These are phyloP conservation scores for Chaetomium tenue DNA, from an alignment of 495 filamentous ascomycete species.

Conservation along the genomic window DNA sequence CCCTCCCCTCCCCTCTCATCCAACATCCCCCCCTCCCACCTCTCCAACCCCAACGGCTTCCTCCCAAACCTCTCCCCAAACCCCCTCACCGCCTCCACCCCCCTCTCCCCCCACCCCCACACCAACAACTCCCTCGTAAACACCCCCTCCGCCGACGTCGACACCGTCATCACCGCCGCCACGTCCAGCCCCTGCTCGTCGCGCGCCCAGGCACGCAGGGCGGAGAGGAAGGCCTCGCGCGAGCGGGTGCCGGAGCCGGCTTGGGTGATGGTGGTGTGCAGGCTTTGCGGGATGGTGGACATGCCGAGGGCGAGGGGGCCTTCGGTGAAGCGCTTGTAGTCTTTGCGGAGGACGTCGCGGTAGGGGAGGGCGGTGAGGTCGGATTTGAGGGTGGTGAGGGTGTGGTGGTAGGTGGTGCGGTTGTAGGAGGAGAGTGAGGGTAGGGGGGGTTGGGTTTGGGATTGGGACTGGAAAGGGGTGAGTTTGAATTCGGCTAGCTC, in stretches of 20 bases:
- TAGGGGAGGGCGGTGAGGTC: slow-evolving; percentile 65
- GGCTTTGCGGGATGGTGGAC: slow-evolving; percentile 65
- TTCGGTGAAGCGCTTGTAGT: slow-evolving; percentile 90
- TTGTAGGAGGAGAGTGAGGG: not conserved
- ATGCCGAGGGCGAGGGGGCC: slow-evolving; percentile 63
- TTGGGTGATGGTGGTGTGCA: slow-evolving; percentile 59
- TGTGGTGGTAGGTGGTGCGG: slow-evolving; percentile 56
- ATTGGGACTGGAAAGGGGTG: not conserved
- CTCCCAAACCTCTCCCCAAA: slow-evolving; percentile 53
- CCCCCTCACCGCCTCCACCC: slow-evolving; percentile 46
- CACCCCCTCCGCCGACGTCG: slow-evolving; percentile 44
- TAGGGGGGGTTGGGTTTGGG: not conserved
- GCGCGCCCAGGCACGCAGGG: slow-evolving; percentile 52
- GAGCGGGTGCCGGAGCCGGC: slow-evolving; percentile 45
- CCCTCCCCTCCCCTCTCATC: slow-evolving; percentile 45
- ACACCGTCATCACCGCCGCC: slow-evolving; percentile 75
- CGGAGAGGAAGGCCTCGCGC: slow-evolving; percentile 30
- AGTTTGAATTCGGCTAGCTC: slow-evolving; percentile 57
- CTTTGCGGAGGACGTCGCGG: slow-evolving; percentile 76
- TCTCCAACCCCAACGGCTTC: slow-evolving; percentile 57
- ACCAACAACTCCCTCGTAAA: slow-evolving; percentile 77
- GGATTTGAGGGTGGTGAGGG: slow-evolving; percentile 65
- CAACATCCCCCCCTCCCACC: slow-evolving; percentile 49
- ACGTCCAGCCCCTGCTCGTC: slow-evolving; percentile 62
- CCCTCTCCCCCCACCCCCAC: slow-evolving; percentile 52